Evolutionary conservation across 305 asterid species (phyloP), one percentile per base, ranked within the genome.

Genomic region (Solanum hybrid): DNA sequence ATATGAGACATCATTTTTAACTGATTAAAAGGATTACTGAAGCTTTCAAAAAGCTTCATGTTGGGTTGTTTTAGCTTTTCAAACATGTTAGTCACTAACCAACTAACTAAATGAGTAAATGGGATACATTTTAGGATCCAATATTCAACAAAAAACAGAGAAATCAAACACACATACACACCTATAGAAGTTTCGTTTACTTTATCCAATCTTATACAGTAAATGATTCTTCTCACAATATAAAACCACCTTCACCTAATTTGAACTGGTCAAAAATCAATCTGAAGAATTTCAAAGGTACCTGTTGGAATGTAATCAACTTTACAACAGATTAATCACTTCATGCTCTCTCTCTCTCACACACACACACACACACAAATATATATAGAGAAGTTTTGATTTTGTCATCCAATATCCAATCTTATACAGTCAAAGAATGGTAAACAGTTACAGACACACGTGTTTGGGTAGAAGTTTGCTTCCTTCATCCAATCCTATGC

Each of bases 371-470:
- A 26, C 26, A 4, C 71, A 27, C 5, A 42, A 7, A 80, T 22
- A 78, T 22, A 35, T 0, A 78, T 0, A 78, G 37, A 11, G 22
- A 56, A 10, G 4, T 51, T 84, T 5, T 56, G 22, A 2, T 45
- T 45, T 17, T 32, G 17, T 84, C n/a, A 84, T 51, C 75, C 73
- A 51, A 51, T 79, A n/a, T 79, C 34, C n/a, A 78, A n/a, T 78
- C 32, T 36, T 36, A n/a, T 36, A 78, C 60, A 3, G 64, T 79
- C 60, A 79, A 79, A 79, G 86, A 24, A 26, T 79, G 86, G 14
- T 79, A 78, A 0, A 78, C 84, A 35, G 78, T 12, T 37, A 79
- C n/a, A 51, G 12, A 98, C 90, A 96, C 37, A 29, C 10, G 32
- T 32, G 34, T 64, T 64, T 64, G 73, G 73, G 73, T 64, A 56